phyloP scores from a whole-genome alignment of 225 moss, liverwort and hornwort species.

The Sphagnum contortum region DNA sequence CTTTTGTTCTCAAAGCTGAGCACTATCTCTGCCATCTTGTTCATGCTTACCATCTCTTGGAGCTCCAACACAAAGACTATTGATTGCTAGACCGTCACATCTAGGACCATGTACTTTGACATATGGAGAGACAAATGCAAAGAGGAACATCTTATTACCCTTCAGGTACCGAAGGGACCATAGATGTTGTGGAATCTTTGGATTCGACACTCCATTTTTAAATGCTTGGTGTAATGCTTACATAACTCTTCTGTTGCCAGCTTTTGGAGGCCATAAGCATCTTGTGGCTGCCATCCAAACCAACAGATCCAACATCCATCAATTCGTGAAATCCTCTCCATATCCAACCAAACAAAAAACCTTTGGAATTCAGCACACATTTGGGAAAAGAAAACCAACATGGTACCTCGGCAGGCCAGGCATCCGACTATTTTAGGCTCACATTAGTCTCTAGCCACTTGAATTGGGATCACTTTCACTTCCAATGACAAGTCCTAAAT shows the following conservation, averaged over 20 bases:
- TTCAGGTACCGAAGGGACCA: conserved; percentile 93
- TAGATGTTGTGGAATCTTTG: conserved; percentile 94
- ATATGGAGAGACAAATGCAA: too few species aligned
- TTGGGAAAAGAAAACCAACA: background rate
- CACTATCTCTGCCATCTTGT: conserved; percentile 75
- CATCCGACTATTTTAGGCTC: conserved; percentile 83
- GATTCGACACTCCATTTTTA: conserved; percentile 76
- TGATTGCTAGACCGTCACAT: too few species aligned
- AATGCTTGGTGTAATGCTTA: conserved; percentile 94
- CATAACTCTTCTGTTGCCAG: conserved; percentile 79
- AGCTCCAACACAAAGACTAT: background rate
- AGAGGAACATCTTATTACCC: conserved; percentile 23
- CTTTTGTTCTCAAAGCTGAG: conserved; percentile 49
- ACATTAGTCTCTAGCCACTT: conserved; percentile 80
- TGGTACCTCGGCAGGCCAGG: conserved; percentile 95
- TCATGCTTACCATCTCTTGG: conserved; percentile 89
- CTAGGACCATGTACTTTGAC: too few species aligned
- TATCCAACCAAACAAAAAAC: too few species aligned
- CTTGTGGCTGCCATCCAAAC: conserved; percentile 99
- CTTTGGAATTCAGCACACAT: too few species aligned
- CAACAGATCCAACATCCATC: background rate
- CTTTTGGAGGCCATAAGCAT: conserved; percentile 86
- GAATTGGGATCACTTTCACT: too few species aligned
- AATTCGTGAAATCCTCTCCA: too few species aligned
- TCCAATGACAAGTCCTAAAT: too few species aligned